Conservation (phyloP, 164 flowering plant species). For the Aristolochia californica region DNA sequence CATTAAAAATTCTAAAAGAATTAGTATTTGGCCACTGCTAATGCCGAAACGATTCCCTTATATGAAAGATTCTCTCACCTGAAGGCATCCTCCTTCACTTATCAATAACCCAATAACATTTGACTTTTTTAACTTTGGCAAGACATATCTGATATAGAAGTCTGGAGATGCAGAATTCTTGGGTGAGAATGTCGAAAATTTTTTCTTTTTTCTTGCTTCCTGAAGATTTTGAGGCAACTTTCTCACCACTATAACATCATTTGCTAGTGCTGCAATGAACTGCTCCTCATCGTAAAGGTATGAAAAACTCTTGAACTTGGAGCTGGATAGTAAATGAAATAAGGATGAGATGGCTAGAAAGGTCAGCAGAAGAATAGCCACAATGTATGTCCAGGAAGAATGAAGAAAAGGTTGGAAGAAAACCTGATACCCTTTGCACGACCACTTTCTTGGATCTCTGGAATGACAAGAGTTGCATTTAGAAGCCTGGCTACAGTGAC, state of each 20-base stretch:
- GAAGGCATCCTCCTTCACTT: constrained; percentile 73
- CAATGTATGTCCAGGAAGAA: background rate
- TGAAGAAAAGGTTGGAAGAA: constrained; percentile 1
- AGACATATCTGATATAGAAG: constrained; percentile 47
- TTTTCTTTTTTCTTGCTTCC: constrained; percentile 52
- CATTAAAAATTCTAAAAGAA: too few species aligned
- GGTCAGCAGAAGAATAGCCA: background rate
- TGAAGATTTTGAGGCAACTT: constrained; percentile 60
- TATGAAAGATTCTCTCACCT: constrained; percentile 37
- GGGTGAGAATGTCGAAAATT: constrained; percentile 59
- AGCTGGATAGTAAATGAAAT: constrained; percentile 31
- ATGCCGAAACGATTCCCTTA: background rate
- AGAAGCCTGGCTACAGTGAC: constrained; percentile 89
- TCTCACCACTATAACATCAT: constrained; percentile 62
- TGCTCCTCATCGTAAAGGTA: constrained; percentile 88
- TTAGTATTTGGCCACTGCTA: too few species aligned
- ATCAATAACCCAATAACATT: constrained; percentile 69
- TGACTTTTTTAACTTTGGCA: constrained; percentile 51
- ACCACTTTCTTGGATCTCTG: constrained; percentile 82
- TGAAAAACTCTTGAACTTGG: constrained; percentile 80
- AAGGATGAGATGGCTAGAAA: background rate
- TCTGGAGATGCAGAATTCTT: constrained; percentile 50
- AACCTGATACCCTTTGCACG: constrained; percentile 93
- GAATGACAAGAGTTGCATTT: constrained; percentile 94
- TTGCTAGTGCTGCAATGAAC: constrained; percentile 64